Conservation (phyloP, 2,329 filamentous ascomycete species). For the Cytospora piceae region DNA sequence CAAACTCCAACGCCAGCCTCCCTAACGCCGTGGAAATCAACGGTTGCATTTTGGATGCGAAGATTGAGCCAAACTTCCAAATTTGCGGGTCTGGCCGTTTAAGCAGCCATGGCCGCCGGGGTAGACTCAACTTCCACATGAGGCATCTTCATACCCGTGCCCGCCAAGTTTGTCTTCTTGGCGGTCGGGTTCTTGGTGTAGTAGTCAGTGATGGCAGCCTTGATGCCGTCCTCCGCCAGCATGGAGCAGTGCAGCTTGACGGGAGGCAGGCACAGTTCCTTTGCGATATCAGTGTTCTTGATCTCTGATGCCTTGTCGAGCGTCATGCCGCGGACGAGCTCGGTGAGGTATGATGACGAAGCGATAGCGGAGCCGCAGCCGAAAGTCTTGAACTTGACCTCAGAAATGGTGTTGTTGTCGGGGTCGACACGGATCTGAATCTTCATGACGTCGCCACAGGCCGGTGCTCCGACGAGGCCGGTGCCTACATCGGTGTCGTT, state of each 20-base stretch:
- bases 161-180: conserved; percentile 73
- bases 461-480: conserved; percentile 87
- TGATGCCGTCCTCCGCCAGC: conserved; percentile 91
- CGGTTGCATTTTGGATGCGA: conserved; percentile 12
- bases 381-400: conserved; percentile 98
- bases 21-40: conserved; percentile 17
- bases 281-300: conserved; percentile 97
- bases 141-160: conserved; percentile 71
- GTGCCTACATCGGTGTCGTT: conserved; percentile 83
- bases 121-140: conserved; percentile 48
- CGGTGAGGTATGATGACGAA: conserved; percentile 90
- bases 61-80: background rate
- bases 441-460: conserved; percentile 93
- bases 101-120: conserved; percentile 33
- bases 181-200: conserved; percentile 86
- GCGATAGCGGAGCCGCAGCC: conserved; percentile 95
- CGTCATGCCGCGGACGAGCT: conserved; percentile 94
- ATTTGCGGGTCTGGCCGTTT: background rate
- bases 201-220: conserved; percentile 88
- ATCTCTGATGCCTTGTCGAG: conserved; percentile 91
- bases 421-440: conserved; percentile 92
- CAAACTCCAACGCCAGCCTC: conserved; percentile 15
- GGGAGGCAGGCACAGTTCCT: conserved; percentile 87
- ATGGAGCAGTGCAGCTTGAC: conserved; percentile 94
- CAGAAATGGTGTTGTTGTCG: conserved; percentile 82